phyloP scores from a whole-genome alignment of 495 filamentous ascomycete species.

The Aspergillus diversus region DNA sequence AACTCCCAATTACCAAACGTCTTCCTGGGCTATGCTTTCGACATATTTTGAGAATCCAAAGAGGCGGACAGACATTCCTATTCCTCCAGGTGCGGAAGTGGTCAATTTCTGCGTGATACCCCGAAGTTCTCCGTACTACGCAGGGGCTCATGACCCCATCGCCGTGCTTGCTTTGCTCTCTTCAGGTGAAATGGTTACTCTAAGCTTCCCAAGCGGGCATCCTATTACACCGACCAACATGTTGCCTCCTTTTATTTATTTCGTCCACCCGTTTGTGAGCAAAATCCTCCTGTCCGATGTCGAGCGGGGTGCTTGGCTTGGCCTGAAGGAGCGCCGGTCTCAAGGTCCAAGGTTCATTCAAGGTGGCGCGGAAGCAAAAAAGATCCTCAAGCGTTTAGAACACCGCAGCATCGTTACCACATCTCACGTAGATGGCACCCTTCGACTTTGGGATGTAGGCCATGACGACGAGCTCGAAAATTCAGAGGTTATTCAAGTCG shows the following conservation, averaged over 20 bases:
- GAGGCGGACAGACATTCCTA: slow-evolving; percentile 67
- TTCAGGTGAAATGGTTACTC: slow-evolving; percentile 83
- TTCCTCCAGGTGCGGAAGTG: slow-evolving; percentile 77
- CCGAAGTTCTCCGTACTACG: slow-evolving; percentile 78
- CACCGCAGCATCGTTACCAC: slow-evolving; percentile 79
- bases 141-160: slow-evolving; percentile 86
- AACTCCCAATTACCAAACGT: slow-evolving; percentile 89
- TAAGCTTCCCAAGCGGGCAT: slow-evolving; percentile 90
- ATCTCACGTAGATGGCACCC: slow-evolving; percentile 82
- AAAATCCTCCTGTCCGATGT: slow-evolving; percentile 67
- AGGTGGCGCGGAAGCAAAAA: slow-evolving; percentile 72
- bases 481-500: slow-evolving; percentile 75
- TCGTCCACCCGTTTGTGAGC: slow-evolving; percentile 86
- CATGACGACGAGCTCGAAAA: slow-evolving; percentile 94
- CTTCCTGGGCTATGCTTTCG: slow-evolving; percentile 79
- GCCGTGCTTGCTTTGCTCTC: slow-evolving; percentile 76
- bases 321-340: slow-evolving; percentile 76
- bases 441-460: slow-evolving; percentile 89
- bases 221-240: slow-evolving; percentile 90
- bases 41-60: slow-evolving; percentile 77
- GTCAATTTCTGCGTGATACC: slow-evolving; percentile 85
- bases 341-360: slow-evolving; percentile 74
- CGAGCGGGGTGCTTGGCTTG: slow-evolving; percentile 81
- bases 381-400: slow-evolving; percentile 73
- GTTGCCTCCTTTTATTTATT: slow-evolving; percentile 78